These are phyloP conservation scores for Pseudozyma thailandica DNA, from an alignment of 1,284 basidiomycete genomes.

Conservation along the genomic window DNA sequence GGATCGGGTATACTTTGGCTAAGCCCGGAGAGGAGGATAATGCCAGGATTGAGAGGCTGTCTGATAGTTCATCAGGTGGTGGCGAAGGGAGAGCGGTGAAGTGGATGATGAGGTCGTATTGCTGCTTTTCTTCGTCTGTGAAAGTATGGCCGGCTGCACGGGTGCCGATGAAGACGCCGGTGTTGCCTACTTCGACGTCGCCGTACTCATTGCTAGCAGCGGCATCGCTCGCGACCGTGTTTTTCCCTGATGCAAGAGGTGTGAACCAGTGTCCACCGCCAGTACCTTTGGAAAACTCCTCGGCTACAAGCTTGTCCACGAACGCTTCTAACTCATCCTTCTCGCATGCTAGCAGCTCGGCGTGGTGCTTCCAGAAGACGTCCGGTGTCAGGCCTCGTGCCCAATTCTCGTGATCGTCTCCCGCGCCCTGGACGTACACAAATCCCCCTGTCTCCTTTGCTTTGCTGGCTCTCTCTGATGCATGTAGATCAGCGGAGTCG, in stretches of 20 bases:
- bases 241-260: slow-evolving; percentile 1
- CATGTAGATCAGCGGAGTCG: slow-evolving; percentile 70
- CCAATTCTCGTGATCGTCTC: slow-evolving; percentile 90
- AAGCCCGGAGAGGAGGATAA: not conserved
- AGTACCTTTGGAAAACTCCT: not conserved
- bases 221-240: not conserved
- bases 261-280: slow-evolving; percentile 37
- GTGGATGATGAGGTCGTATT: slow-evolving; percentile 19
- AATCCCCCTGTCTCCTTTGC: slow-evolving; percentile 70
- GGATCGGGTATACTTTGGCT: slow-evolving; percentile 7
- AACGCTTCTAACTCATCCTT: slow-evolving; percentile 72
- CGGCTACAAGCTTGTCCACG: slow-evolving; percentile 22
- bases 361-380: slow-evolving; percentile 77
- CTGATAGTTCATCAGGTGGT: not conserved
- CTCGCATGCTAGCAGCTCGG: slow-evolving; percentile 71
- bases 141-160: slow-evolving; percentile 23
- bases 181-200: slow-evolving; percentile 17
- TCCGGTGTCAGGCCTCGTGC: slow-evolving; percentile 79
- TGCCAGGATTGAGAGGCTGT: not conserved
- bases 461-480: not conserved
- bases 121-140: slow-evolving; percentile 7
- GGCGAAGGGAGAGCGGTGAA: slow-evolving; percentile 5
- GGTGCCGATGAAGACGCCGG: slow-evolving; percentile 21
- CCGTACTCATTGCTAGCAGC: not conserved
- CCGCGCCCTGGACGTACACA: slow-evolving; percentile 85